Conservation (phyloP, 306 rosid genomes). For the Cucurbita maxima region DNA sequence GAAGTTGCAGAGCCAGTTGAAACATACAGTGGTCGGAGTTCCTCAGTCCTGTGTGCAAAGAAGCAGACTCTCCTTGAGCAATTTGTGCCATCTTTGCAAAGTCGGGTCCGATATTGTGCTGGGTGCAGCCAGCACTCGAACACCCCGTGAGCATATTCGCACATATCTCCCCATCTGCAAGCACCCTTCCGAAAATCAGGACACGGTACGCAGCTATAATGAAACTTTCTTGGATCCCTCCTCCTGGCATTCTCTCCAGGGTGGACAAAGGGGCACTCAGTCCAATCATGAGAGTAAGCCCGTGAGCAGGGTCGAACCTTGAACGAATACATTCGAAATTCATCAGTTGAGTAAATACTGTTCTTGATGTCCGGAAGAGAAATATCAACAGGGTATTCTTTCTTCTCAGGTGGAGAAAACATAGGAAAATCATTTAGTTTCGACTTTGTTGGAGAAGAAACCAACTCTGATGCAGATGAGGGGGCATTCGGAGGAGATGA, state of each 20-base stretch:
- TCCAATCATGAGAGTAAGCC: constrained; percentile 95
- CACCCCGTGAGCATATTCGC: constrained; percentile 93
- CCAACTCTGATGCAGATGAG: constrained; percentile 37
- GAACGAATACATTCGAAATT: constrained; percentile 85
- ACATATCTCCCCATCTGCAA: constrained; percentile 90
- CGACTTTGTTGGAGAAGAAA: constrained; percentile 26
- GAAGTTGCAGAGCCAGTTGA: constrained; percentile 87
- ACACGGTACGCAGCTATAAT: constrained; percentile 90
- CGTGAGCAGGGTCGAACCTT: constrained; percentile 94
- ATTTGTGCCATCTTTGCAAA: constrained; percentile 74
- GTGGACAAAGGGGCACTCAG: constrained; percentile 93
- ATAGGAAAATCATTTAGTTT: constrained; percentile 35
- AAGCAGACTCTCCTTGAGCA: constrained; percentile 88
- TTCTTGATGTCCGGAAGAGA: constrained; percentile 92
- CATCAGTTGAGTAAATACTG: constrained; percentile 88
- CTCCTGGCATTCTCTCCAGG: constrained; percentile 97
- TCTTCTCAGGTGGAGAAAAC: constrained; percentile 59
- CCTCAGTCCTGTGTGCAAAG: constrained; percentile 80
- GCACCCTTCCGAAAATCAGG: constrained; percentile 93
- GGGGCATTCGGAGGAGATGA: constrained; percentile 55
- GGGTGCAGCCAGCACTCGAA: constrained; percentile 98
- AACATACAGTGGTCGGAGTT: constrained; percentile 73
- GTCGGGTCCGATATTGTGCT: constrained; percentile 82
- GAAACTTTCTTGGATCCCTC: constrained; percentile 92
- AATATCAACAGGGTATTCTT: constrained; percentile 79